Evolutionary conservation across 345 rosid genomes (phyloP).

Genomic region (Citrus trifoliata): DNA sequence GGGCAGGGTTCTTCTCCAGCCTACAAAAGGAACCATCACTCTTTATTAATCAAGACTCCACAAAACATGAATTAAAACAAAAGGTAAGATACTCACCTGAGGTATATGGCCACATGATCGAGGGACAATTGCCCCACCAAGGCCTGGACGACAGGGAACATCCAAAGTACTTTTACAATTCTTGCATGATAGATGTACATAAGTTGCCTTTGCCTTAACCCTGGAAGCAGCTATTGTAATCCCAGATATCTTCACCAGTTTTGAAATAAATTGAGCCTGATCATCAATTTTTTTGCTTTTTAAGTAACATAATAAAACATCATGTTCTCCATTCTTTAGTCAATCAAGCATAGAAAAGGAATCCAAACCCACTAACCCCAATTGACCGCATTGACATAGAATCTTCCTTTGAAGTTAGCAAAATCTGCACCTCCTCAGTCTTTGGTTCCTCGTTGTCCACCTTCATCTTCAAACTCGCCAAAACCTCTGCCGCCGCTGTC

Average conservation of each 20-base stretch:
- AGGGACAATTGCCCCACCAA: conserved; percentile 95
- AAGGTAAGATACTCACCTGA: conserved; percentile 49
- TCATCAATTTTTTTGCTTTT: not conserved
- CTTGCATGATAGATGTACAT: conserved; percentile 81
- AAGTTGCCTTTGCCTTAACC: conserved; percentile 90
- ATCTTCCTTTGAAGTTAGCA: conserved; percentile 82
- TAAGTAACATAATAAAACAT: not conserved
- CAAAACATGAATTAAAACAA: not conserved
- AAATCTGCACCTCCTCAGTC: conserved; percentile 64
- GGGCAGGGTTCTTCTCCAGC: conserved; percentile 94
- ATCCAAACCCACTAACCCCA: conserved; percentile 49
- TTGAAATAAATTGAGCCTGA: conserved; percentile 87
- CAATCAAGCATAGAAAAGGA: not conserved
- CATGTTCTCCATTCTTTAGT: not conserved
- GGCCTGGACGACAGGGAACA: conserved; percentile 92
- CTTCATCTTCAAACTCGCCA: conserved; percentile 72
- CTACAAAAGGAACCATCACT: conserved; percentile 35
- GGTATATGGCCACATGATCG: conserved; percentile 89
- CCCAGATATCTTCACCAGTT: conserved; percentile 82
- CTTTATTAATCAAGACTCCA: not conserved
- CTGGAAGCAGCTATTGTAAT: conserved; percentile 95
- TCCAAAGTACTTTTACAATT: conserved; percentile 70
- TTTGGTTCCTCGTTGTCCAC: conserved; percentile 84
- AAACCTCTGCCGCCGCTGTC: conserved; percentile 88
- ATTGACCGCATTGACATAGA: conserved; percentile 73